A percentile compares a stretch with the other conserved stretches of the same genome.
These are phyloP conservation scores for Malus hybrid DNA, from an alignment of 331 rosid species.

Conservation along the genomic window DNA sequence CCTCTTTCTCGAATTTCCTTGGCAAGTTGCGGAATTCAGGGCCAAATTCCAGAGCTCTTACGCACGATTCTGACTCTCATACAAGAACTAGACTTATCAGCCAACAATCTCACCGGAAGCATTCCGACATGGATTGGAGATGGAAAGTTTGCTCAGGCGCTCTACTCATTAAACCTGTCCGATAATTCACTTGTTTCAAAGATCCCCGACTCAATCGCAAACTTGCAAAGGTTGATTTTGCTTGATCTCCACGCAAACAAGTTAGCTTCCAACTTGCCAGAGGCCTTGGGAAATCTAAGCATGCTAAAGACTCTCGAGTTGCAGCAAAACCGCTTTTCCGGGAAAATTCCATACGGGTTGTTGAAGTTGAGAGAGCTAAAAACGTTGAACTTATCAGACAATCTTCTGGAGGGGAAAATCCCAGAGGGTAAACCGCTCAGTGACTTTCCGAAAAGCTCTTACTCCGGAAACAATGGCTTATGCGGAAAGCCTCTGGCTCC, in stretches of 20 bases:
- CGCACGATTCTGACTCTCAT: slow-evolving; percentile 26
- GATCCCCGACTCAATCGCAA: slow-evolving; percentile 45
- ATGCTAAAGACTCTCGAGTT: slow-evolving; percentile 46
- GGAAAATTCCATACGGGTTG: slow-evolving; percentile 51
- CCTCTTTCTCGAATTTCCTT: slow-evolving; percentile 40
- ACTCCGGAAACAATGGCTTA: slow-evolving; percentile 54
- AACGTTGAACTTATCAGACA: slow-evolving; percentile 52
- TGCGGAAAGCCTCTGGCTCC: slow-evolving; percentile 70
- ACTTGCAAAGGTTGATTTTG: slow-evolving; percentile 31
- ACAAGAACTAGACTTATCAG: slow-evolving; percentile 62
- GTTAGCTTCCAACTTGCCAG: slow-evolving; percentile 43
- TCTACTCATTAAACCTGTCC: slow-evolving; percentile 55
- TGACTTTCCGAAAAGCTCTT: slow-evolving; percentile 53
- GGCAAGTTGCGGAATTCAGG: slow-evolving; percentile 60
- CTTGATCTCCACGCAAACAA: slow-evolving; percentile 70
- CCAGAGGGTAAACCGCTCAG: slow-evolving; percentile 54
- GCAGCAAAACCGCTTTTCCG: slow-evolving; percentile 52
- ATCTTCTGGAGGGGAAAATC: slow-evolving; percentile 67
- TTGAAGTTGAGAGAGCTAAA: slow-evolving; percentile 39
- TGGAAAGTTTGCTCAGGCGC: slow-evolving; percentile 35
- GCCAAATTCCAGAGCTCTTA: slow-evolving; percentile 38
- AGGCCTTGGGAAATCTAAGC: slow-evolving; percentile 36
- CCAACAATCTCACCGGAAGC: slow-evolving; percentile 46
- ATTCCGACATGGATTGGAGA: slow-evolving; percentile 66
- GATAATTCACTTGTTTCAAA: slow-evolving; percentile 41